Percentiles rank a stretch among this genome's conserved stretches.
phyloP scores from a whole-genome alignment of 2,329 filamentous ascomycete species.

The Penicillium crustosum region DNA sequence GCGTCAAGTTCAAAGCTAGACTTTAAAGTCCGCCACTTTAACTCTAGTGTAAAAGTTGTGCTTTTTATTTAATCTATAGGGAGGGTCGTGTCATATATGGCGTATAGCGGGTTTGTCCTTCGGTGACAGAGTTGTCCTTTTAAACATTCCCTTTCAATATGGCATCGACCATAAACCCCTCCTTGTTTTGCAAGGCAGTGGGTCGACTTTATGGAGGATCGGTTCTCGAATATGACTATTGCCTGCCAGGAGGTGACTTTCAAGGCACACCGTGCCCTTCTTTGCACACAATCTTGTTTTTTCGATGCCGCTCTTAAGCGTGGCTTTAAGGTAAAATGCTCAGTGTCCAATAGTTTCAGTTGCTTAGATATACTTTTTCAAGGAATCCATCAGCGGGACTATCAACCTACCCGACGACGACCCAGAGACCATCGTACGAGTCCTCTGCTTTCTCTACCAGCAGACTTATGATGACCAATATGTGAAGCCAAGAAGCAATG shows the following conservation, averaged over 20 bases:
- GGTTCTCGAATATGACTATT: background rate
- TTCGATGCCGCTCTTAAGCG: background rate
- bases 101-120: too few species aligned
- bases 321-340: background rate
- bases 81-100: too few species aligned
- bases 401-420: too few species aligned
- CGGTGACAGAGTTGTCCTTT: too few species aligned
- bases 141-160: too few species aligned
- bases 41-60: background rate
- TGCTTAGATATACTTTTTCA: background rate
- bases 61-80: background rate
- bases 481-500: background rate
- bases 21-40: background rate
- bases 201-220: background rate
- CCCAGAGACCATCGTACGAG: background rate
- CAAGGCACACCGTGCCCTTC: background rate
- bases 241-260: background rate
- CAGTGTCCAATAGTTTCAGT: background rate
- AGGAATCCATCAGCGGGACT: background rate
- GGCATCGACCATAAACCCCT: background rate
- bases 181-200: background rate
- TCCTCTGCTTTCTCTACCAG: background rate
- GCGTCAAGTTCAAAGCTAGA: background rate
- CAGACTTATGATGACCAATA: background rate
- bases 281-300: background rate